These are phyloP conservation scores for Cladosporium phlei DNA, from an alignment of 2,329 filamentous ascomycete species.

Conservation along the genomic window DNA sequence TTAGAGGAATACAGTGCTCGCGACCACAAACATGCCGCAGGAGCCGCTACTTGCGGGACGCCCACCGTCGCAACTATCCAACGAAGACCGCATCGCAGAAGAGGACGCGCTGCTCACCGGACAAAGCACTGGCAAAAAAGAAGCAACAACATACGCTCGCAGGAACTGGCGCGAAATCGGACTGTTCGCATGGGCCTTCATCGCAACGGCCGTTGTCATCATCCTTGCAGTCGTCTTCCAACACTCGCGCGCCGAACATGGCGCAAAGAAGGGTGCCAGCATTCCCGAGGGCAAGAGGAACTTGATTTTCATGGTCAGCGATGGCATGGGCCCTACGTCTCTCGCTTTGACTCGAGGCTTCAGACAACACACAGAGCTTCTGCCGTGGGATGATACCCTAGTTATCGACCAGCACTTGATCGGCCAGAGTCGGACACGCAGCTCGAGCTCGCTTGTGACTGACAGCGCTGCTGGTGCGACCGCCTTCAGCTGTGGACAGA, in stretches of 20 bases:
- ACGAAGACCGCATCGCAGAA: constrained; percentile 52
- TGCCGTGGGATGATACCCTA: constrained; percentile 72
- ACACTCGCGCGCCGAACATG: constrained; percentile 38
- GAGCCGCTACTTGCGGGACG: constrained; percentile 29
- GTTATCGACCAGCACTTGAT: constrained; percentile 84
- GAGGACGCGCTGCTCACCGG: constrained; percentile 57
- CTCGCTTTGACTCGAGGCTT: constrained; percentile 82
- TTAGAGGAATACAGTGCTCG: too few species aligned
- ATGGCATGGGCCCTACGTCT: constrained; percentile 95
- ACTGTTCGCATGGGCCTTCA: constrained; percentile 74
- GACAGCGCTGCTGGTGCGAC: constrained; percentile 97
- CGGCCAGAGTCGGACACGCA: constrained; percentile 82
- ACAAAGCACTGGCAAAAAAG: constrained; percentile 34
- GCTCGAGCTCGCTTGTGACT: constrained; percentile 78
- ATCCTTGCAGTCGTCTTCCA: constrained; percentile 79
- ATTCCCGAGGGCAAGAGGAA: constrained; percentile 67
- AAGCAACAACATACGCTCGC: constrained; percentile 32
- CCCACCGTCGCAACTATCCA: constrained; percentile 53
- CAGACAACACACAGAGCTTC: constrained; percentile 68
- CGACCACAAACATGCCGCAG: constrained; percentile 8
- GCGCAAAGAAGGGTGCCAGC: constrained; percentile 15
- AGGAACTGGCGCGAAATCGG: constrained; percentile 67
- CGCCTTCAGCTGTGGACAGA: constrained; percentile 85
- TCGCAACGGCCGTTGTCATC: constrained; percentile 74
- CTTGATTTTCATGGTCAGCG: constrained; percentile 97